A percentile compares a stretch with the other conserved stretches of the same genome.
Conservation (phyloP, 768 basidiomycete species). For the Punctularia strigosozonata region DNA sequence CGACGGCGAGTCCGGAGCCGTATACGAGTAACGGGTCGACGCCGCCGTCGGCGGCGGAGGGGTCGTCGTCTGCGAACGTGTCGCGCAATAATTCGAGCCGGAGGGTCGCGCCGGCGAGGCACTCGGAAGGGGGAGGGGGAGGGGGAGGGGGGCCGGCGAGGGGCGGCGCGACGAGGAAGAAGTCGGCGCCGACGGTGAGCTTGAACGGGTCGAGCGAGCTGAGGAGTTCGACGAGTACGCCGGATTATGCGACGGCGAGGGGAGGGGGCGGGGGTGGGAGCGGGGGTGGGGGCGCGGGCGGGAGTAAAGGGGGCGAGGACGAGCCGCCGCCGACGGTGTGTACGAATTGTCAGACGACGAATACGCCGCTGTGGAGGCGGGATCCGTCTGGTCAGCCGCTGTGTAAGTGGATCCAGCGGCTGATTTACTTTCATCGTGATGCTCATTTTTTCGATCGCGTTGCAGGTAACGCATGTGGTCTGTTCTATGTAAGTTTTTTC, state of each 20-base stretch:
- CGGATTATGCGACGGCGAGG: slow-evolving; percentile 33
- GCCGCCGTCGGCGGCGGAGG: slow-evolving; percentile 60
- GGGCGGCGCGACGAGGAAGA: slow-evolving; percentile 30
- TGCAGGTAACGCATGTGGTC: slow-evolving; percentile 79
- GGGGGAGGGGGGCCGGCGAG: no score
- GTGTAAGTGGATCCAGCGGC: slow-evolving; percentile 37
- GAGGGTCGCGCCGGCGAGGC: slow-evolving; percentile 58
- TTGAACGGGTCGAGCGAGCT: slow-evolving; percentile 25
- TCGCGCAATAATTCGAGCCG: no score
- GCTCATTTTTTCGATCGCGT: slow-evolving; percentile 8
- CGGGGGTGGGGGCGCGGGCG: slow-evolving; percentile 51
- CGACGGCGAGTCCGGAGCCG: slow-evolving; percentile 67
- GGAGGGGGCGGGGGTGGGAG: slow-evolving; percentile 25
- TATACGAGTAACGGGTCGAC: slow-evolving; percentile 59
- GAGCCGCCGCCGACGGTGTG: slow-evolving; percentile 74
- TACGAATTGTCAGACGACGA: slow-evolving; percentile 92
- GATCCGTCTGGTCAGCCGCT: slow-evolving; percentile 90
- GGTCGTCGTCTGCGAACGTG: slow-evolving; percentile 21
- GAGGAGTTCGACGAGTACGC: slow-evolving; percentile 55
- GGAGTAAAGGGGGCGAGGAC: slow-evolving; percentile 45
- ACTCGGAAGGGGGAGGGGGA: no score
- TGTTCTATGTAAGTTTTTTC: slow-evolving; percentile 70
- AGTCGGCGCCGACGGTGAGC: slow-evolving; percentile 22
- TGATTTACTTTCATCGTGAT: slow-evolving; percentile 7
- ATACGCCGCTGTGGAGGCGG: slow-evolving; percentile 86